Conservation (phyloP, 1,139 yeast genomes). For the Hansenula anomala region DNA sequence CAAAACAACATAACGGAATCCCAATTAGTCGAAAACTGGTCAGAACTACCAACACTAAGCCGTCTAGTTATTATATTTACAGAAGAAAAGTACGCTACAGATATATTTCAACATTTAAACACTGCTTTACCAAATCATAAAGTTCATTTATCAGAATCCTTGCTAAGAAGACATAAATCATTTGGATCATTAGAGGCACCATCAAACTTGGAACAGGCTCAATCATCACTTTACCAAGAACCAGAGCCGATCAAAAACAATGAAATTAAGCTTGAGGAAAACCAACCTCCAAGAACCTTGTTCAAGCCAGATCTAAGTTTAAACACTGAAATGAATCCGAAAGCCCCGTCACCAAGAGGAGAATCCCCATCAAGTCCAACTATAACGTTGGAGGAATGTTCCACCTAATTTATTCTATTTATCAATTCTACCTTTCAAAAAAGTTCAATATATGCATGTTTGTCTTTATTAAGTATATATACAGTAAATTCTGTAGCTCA, state of each 20-base stretch:
- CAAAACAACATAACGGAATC: constrained; percentile 11
- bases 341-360: neutral
- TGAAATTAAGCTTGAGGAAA: constrained; percentile 19
- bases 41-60: constrained; percentile 38
- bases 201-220: constrained; percentile 5
- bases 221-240: constrained; percentile 25
- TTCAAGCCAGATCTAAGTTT: constrained; percentile 32
- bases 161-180: constrained; percentile 34
- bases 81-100: constrained; percentile 29
- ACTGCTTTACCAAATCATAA: constrained; percentile 24
- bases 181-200: constrained; percentile 27
- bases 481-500: constrained; percentile 12
- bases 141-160: constrained; percentile 38
- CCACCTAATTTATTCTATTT: constrained; percentile 6
- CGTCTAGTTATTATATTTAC: constrained; percentile 38
- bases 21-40: constrained; percentile 36
- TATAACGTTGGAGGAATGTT: constrained; percentile 35
- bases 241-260: constrained; percentile 30
- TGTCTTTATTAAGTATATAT: too few relatives aligned
- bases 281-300: constrained; percentile 33
- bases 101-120: constrained; percentile 25
- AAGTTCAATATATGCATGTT: too few relatives aligned
- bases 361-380: constrained; percentile 32
- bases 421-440: too few relatives aligned
- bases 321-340: too few relatives aligned